Conservation (phyloP, 2,329 filamentous ascomycete species). For the Alternaria novae-zelandiae region DNA sequence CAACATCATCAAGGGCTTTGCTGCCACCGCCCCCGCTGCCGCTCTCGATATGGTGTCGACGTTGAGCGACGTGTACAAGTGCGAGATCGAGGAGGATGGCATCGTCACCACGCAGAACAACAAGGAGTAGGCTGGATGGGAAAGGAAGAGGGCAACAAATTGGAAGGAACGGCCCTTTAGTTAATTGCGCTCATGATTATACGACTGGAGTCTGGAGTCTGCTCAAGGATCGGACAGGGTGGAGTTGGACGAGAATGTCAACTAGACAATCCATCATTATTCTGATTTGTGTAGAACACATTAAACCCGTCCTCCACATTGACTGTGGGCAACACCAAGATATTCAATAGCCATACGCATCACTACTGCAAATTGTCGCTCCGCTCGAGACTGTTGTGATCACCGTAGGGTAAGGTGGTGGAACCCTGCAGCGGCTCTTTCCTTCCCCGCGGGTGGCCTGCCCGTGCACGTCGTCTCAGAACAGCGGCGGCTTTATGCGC, state of each 20-base stretch:
- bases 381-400: neutral
- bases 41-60: conserved; percentile 71
- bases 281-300: neutral
- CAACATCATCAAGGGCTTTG: conserved; percentile 72
- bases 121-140: conserved; percentile 4
- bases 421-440: conserved; percentile 18
- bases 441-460: conserved; percentile 25
- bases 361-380: neutral
- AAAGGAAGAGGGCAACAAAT: neutral
- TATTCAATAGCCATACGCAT: neutral
- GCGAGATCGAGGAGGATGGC: conserved; percentile 78
- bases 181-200: neutral
- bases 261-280: neutral
- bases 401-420: neutral
- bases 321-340: neutral
- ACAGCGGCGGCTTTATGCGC: conserved; percentile 25
- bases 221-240: neutral
- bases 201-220: neutral
- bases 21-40: conserved; percentile 73
- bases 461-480: conserved; percentile 35
- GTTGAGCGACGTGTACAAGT: conserved; percentile 66
- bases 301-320: neutral
- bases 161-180: neutral
- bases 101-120: conserved; percentile 58
- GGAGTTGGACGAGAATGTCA: neutral